These are phyloP conservation scores for Dichotomopilus funicola DNA, from an alignment of 2,329 filamentous ascomycete species.

Conservation along the genomic window DNA sequence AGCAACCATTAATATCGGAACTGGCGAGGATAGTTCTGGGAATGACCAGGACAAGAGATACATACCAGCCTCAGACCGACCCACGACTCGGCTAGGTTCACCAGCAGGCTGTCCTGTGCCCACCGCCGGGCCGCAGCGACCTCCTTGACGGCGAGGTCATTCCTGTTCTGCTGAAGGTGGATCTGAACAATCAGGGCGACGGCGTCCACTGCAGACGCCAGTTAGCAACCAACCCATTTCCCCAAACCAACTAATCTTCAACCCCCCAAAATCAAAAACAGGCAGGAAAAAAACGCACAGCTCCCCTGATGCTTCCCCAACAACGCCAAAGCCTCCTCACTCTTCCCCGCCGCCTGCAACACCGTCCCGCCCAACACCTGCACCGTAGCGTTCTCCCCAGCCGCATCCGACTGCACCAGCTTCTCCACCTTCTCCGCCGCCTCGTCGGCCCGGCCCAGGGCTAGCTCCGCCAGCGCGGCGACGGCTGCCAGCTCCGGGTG, in stretches of 20 bases:
- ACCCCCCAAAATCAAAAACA: not conserved
- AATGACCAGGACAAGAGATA: constrained; percentile 24
- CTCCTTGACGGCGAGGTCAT: constrained; percentile 85
- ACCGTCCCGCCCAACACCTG: constrained; percentile 79
- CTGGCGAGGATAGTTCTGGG: not conserved
- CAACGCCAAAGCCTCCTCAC: constrained; percentile 77
- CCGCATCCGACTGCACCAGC: constrained; percentile 56
- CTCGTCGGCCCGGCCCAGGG: constrained; percentile 51
- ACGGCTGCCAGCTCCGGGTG: constrained; percentile 75
- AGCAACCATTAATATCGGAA: not conserved
- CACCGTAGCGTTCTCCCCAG: constrained; percentile 69
- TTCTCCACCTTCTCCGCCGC: constrained; percentile 60
- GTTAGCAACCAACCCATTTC: constrained; percentile 8
- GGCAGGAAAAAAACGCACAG: constrained; percentile 48
- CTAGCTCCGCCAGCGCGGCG: constrained; percentile 64
- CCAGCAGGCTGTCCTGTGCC: constrained; percentile 89
- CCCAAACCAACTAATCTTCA: not conserved
- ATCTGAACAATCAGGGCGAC: constrained; percentile 89
- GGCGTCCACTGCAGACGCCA: constrained; percentile 54
- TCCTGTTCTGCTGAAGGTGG: constrained; percentile 83
- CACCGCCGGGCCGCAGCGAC: constrained; percentile 79
- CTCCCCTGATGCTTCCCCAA: constrained; percentile 79
- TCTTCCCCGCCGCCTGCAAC: constrained; percentile 69
- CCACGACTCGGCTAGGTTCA: constrained; percentile 95
- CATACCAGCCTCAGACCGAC: constrained; percentile 76